phyloP scores from a whole-genome alignment of 345 rosid genomes.

The Eucalyptus dawsonii region DNA sequence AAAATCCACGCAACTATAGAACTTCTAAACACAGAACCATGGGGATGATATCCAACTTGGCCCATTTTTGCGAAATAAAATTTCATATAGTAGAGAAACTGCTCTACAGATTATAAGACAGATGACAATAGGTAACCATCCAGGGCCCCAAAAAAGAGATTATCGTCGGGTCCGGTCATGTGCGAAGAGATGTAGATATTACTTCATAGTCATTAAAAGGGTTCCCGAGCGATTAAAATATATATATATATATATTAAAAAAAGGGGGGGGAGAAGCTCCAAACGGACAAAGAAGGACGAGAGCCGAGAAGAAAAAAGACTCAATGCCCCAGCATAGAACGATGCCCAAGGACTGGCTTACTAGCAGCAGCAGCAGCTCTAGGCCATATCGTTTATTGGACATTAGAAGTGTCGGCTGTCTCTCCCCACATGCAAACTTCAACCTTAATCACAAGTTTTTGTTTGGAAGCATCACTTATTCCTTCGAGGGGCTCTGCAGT shows the following conservation, averaged over 20 bases:
- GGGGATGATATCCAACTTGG: background rate
- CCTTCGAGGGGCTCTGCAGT: no score
- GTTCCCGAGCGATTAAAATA: background rate
- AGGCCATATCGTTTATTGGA: background rate
- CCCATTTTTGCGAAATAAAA: background rate
- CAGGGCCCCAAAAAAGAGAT: no score
- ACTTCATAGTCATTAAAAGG: background rate
- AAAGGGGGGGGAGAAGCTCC: background rate
- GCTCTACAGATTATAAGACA: background rate
- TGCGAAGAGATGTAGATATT: background rate
- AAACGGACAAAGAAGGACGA: background rate
- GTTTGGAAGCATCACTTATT: no score
- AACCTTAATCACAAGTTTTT: no score
- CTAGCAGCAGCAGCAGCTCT: background rate
- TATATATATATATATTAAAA: no score
- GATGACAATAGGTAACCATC: constrained; percentile 27
- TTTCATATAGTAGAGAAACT: background rate
- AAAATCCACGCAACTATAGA: no score
- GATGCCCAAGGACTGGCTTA: background rate
- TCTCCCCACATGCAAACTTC: no score
- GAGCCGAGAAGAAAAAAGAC: background rate
- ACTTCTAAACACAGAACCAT: no score
- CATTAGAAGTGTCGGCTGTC: no score
- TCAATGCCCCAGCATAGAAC: background rate
- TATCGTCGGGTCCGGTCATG: background rate